These are phyloP conservation scores for Chlamydomonas asymmetrica DNA, from an alignment of 139 green algal genomes.

Conservation along the genomic window DNA sequence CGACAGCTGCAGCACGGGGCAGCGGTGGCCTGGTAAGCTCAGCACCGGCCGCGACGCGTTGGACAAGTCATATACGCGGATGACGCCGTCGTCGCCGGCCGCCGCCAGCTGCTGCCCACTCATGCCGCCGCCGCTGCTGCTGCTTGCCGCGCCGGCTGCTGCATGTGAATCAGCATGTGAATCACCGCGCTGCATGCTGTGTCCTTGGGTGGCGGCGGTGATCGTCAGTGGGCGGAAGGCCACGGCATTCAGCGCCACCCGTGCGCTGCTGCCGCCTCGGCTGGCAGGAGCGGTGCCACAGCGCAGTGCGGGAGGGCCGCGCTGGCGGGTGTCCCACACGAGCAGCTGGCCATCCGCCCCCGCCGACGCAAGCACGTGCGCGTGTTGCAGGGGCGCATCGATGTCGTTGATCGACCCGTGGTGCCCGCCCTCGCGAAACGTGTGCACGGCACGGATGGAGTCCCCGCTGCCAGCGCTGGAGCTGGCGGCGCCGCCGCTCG, in stretches of 20 bases:
- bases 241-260: constrained; percentile 17
- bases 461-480: neutral
- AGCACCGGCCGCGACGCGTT: neutral
- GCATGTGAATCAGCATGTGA: too few relatives aligned
- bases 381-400: neutral
- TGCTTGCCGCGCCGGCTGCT: neutral
- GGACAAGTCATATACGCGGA: constrained; percentile 16
- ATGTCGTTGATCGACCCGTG: neutral
- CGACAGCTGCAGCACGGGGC: constrained; percentile 1
- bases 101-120: neutral
- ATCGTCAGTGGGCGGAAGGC: neutral
- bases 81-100: constrained; percentile 7
- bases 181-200: too few relatives aligned
- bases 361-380: constrained; percentile 4
- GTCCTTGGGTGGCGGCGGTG: neutral
- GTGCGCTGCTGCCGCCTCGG: too few relatives aligned
- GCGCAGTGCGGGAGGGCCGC: neutral
- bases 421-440: neutral
- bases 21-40: constrained; percentile 10
- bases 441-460: neutral
- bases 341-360: constrained; percentile 11
- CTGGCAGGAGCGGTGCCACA: neutral
- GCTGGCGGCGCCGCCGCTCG: neutral
- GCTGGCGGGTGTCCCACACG: constrained; percentile 19
- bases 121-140: neutral